Evolutionary conservation across 306 rosid species (phyloP), one percentile per base, ranked within the genome.

Genomic region (Canavalia ensiformis): DNA sequence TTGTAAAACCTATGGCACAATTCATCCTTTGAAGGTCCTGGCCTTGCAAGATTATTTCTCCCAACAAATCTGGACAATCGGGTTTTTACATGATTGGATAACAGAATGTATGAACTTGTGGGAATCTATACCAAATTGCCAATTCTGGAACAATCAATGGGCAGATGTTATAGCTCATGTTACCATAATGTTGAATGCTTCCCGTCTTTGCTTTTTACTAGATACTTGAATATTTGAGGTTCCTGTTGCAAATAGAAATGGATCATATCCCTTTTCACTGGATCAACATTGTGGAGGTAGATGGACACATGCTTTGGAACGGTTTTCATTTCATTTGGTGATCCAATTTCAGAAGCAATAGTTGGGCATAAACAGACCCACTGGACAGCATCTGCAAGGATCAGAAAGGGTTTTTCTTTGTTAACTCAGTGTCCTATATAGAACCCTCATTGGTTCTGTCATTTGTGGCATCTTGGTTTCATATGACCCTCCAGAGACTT

Each of bases 221-320:
- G 97, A 92, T 96, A 85, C 88, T 88, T 96, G 60, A 96, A 96
- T 87, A 93, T 92, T 96, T 90, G 99, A 92, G 99, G 98, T 96
- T 85, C 99, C 99, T 67, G 93, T 96, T 81, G 97, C 99, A 85
- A 95, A 96, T 90, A 98, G 98, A 84, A 84, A 97, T 88, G 98
- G 94, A 66, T 93, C 97, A 28, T 90, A 92, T 87, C 99, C 99
- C 69, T 96, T 85, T 87, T 90, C 97, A 49, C 87, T 92, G 81
- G 97, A 93, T 89, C 96, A 89, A 96, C 92, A 94, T 96, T 82
- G 86, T 96, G 84, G 98, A 96, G 99, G 99, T 70, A 97, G 98
- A 29, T 96, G 99, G 99, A 96, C 99, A 56, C 93, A 92, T 78
- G 86, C 95, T 31, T 82, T 96, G 83, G 97, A 92, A 81, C 86